phyloP scores from a whole-genome alignment of 2,329 filamentous ascomycete genomes.

The Sclerotinia trifoliorum region DNA sequence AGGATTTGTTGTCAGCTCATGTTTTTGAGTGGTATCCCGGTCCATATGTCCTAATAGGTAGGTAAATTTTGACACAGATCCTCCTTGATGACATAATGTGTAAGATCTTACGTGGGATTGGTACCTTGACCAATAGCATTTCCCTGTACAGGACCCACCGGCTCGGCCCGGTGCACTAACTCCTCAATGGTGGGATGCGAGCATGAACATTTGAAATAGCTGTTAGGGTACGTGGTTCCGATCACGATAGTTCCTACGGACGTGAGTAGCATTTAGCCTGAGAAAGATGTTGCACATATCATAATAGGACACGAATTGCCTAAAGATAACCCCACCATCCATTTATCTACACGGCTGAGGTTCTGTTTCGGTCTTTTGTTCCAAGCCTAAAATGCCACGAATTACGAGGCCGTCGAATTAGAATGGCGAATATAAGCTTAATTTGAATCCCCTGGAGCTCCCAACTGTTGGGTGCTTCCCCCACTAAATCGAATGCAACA shows the following conservation, averaged over 20 bases:
- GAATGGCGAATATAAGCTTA: background rate
- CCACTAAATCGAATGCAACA: background rate
- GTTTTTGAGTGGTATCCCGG: constrained; percentile 39
- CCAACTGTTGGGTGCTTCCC: background rate
- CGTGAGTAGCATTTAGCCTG: background rate
- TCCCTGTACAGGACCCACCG: no score
- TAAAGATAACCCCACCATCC: background rate
- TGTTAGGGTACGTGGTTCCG: background rate
- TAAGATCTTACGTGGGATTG: no score
- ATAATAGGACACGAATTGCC: background rate
- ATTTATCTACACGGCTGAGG: no score
- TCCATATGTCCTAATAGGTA: constrained; percentile 39
- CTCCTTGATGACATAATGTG: no score
- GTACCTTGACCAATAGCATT: no score
- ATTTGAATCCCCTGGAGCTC: no score
- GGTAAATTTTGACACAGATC: no score
- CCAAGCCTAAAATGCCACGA: no score
- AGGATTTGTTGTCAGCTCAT: constrained; percentile 39
- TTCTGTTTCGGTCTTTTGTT: background rate
- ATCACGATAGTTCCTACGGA: background rate
- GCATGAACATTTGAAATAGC: background rate
- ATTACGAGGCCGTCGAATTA: background rate
- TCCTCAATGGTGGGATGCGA: background rate
- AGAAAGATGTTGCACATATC: background rate
- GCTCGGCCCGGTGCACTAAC: no score